Conservation (phyloP, 2,329 filamentous ascomycete genomes). For the Alternaria rosae region DNA sequence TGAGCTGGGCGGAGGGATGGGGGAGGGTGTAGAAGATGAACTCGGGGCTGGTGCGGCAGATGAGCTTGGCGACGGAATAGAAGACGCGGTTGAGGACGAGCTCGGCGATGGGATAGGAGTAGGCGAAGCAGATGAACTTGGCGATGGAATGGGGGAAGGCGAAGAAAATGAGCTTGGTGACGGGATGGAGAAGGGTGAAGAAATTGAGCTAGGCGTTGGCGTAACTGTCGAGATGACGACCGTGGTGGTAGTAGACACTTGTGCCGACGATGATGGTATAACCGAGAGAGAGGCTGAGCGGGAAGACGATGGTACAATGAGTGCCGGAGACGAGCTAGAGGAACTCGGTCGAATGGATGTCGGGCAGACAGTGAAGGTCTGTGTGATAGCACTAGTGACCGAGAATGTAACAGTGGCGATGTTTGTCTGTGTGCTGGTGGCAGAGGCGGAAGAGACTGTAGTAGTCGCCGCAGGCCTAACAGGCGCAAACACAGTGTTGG, state of each 20-base stretch:
- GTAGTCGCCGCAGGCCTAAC: not conserved
- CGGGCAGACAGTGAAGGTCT: conserved; percentile 5
- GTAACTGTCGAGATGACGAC: not conserved
- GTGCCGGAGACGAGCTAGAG: not conserved
- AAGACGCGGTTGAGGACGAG: not conserved
- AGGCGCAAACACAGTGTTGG: not conserved
- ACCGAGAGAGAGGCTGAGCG: not conserved
- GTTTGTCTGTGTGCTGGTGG: not conserved
- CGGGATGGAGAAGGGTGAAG: not conserved
- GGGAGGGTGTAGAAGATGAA: not conserved
- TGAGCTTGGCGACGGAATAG: not conserved
- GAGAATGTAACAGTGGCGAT: not conserved
- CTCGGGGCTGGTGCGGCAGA: not conserved
- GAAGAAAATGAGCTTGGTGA: not conserved
- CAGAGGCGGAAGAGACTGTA: not conserved
- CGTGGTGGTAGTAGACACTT: not conserved
- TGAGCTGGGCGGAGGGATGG: not conserved
- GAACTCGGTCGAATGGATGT: not conserved
- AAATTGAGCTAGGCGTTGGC: not conserved
- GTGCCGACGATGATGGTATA: not conserved
- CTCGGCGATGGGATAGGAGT: not conserved
- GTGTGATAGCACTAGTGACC: conserved; percentile 1
- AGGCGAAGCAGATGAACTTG: not conserved
- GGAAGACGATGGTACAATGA: not conserved
- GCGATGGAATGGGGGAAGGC: not conserved